Evolutionary conservation across 306 rosid species (phyloP).

Genomic region (Neltuma alba): DNA sequence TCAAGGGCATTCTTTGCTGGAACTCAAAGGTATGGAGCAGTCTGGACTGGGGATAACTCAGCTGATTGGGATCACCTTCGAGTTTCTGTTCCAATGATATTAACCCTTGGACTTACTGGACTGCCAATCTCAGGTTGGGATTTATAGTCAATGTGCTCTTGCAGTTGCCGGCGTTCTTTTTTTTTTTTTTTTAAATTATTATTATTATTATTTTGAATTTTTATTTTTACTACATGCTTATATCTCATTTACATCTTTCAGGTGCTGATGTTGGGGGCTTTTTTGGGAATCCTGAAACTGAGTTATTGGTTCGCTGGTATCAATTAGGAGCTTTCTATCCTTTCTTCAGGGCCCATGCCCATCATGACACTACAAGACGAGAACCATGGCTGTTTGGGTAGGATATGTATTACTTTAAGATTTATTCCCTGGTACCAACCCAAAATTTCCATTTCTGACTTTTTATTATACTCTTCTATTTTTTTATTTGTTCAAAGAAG

Average conservation of each 20-base stretch:
- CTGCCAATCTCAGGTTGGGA: conserved; percentile 74
- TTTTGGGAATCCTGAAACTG: conserved; percentile 96
- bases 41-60: conserved; percentile 98
- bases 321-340: conserved; percentile 94
- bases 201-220: neutral
- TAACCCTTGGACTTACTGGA: conserved; percentile 91
- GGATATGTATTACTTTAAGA: conserved; percentile 38
- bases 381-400: conserved; percentile 99
- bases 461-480: neutral
- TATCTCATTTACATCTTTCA: conserved; percentile 42
- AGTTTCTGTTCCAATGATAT: conserved; percentile 91
- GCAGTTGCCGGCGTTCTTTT: neutral
- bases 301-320: conserved; percentile 95
- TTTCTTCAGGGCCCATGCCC: conserved; percentile 95
- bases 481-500: neutral
- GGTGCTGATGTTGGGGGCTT: conserved; percentile 99
- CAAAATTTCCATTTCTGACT: neutral
- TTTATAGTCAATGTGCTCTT: neutral
- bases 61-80: conserved; percentile 96
- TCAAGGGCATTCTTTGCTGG: conserved; percentile 94
- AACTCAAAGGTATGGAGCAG: conserved; percentile 84
- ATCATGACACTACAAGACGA: conserved; percentile 96
- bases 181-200: neutral
- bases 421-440: conserved; percentile 6
- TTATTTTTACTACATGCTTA: conserved; percentile 22